Evolutionary conservation across 768 basidiomycete genomes (phyloP), one percentile per base, ranked within the genome.

Genomic region (Calocybe gangraenosa): DNA sequence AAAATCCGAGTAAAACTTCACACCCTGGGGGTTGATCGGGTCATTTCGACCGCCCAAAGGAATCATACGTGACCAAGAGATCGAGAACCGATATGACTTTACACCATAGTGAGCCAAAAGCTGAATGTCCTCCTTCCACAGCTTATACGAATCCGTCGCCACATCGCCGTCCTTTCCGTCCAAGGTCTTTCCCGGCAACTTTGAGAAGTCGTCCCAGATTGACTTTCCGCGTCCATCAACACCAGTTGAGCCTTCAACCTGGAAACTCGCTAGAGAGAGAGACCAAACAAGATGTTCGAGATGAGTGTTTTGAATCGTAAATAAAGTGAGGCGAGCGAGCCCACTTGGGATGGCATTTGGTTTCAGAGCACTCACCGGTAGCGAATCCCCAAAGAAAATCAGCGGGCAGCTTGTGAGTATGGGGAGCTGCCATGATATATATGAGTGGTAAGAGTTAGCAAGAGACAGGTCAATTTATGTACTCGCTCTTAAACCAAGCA

Each of bases 61-160:
- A 48, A 88, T 84, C 52, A 88, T 74, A 20, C 87, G 74, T 9
- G 82, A 76, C 88, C 85, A 88, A 6, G 85, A 71, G 43, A 90
- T 68, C 3, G 83, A 87, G 65, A 90, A 88, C 17, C 86, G 77
- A 65, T 88, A 89, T 2, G 82, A 66, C 54, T 82, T 84, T 38
- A 82, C 79, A 25, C 84, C 82, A 51, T 86, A 84, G 28, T 70
- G 54, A 19, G 69, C 71, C 52, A 90, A 68, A 32, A 88, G 67
- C 25, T 73, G 74, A 30, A 85, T 62, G 58, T 87, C 85, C 50
- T 83, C 77, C 48, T 74, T 74, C 81, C 82, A 88, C 48, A 76
- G 67, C 42, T 69, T 71, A 65, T 85, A 83, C 10, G 84, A 85
- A 61, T 84, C 80, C 37, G 82, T 85, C 5, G 86, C 84, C 41